Base-by-base conservation (phyloP, 768 basidiomycete genomes). In the Hypsizygus marmoreus region DNA sequence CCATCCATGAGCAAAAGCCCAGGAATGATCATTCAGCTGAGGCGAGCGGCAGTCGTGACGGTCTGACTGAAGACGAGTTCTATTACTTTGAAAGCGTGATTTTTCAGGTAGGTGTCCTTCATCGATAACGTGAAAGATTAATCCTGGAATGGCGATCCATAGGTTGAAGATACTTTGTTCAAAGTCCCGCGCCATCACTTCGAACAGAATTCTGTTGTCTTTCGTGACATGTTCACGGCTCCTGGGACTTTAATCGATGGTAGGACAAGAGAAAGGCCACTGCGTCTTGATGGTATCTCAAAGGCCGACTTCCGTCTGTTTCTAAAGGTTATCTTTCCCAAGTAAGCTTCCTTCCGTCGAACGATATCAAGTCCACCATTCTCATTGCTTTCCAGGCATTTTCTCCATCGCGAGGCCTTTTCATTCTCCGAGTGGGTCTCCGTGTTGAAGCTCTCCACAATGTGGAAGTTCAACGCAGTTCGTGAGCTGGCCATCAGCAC, bases 131-230 rank as follows among this genome's bases (percentile, higher is more conserved):
- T n/a, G 31, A 33, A 13, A 33, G 17, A 13, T 33, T 12, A 12
- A 12, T 4, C 5, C 31, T 12, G 13, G 13, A 12, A 16, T 6
- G 6, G 6, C 13, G 13, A 6, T 42, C 28, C 3, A 28, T 14
- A 73, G 72, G 72, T 71, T 22, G 73, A 74, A 35, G 60, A 63
- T 31, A 53, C 51, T 10, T 45, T 70, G 17, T 75, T 72, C 61
- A 68, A 69, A 44, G 56, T 74, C 9, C 72, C 71, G 12, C 59
- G 62, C 11, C 55, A 60, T n/a, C 59, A 64, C 19, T 66, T 75
- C 22, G 52, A 60, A 24, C 55, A 58, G 13, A 59, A 62, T 31
- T 73, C 71, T 0, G 58, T 61, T 3, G 58, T 72, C 1, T 71
- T 74, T 52, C 51, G 52, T 8, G 43, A 63, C 7, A 62, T 68